These are phyloP conservation scores for Metschnikowia noctiluminum DNA, from an alignment of 805 yeast species.

Conservation along the genomic window DNA sequence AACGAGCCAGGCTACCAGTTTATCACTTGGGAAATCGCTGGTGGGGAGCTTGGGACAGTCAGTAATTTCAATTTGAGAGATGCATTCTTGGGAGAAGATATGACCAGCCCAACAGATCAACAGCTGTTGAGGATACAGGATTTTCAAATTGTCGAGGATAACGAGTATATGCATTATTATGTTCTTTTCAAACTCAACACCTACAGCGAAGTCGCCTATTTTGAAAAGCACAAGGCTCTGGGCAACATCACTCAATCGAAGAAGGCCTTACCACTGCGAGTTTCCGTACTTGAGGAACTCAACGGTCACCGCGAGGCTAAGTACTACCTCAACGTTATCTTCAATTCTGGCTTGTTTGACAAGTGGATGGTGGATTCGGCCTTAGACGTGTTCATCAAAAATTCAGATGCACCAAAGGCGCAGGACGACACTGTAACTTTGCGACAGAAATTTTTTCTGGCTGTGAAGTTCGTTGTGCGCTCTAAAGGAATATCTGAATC, in stretches of 20 bases:
- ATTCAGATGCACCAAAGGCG: slow-evolving; percentile 23
- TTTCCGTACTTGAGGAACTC: slow-evolving; percentile 5
- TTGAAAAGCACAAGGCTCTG: slow-evolving; percentile 3
- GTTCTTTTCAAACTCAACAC: slow-evolving; percentile 65
- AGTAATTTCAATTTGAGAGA: slow-evolving; percentile 1
- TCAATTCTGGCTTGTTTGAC: slow-evolving; percentile 49
- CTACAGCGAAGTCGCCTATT: slow-evolving; percentile 16
- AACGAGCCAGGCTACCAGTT: slow-evolving; percentile 21
- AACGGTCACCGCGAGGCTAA: slow-evolving; percentile 6
- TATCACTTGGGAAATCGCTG: slow-evolving; percentile 22
- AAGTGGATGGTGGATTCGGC: slow-evolving; percentile 50
- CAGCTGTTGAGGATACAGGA: slow-evolving; percentile 14
- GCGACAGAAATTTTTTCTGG: slow-evolving; percentile 23
- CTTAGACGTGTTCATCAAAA: slow-evolving; percentile 46
- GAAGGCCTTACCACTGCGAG: slow-evolving; percentile 37
- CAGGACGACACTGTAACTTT: slow-evolving; percentile 13
- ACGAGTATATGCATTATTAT: slow-evolving; percentile 20
- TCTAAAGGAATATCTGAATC: slow-evolving; percentile 29
- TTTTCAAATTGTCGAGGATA: slow-evolving; percentile 7
- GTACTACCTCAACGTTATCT: slow-evolving; percentile 25
- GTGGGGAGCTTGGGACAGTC: background rate
- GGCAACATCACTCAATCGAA: background rate
- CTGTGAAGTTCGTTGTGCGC: slow-evolving; percentile 10
- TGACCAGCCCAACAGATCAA: background rate
- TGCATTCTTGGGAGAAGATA: background rate